phyloP scores from a whole-genome alignment of 176 grass and related monocot genomes.

The Eleusine coracana region DNA sequence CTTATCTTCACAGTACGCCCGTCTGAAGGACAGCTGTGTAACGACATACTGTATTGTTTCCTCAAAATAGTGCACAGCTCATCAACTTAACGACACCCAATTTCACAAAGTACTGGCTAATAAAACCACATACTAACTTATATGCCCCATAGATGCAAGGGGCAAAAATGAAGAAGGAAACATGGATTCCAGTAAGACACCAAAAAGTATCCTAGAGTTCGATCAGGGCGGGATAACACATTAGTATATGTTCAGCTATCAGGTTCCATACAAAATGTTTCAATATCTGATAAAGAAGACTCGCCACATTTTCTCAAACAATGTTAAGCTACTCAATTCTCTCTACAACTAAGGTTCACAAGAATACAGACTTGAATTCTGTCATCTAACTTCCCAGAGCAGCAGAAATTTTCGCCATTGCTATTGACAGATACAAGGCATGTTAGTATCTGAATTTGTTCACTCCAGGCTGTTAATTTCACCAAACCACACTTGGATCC shows the following conservation, averaged over 20 bases:
- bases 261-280: constrained; percentile 36
- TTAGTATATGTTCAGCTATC: not conserved
- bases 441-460: constrained; percentile 44
- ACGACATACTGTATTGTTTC: not conserved
- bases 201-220: not conserved
- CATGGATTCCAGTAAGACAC: not conserved
- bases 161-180: not conserved
- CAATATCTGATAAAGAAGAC: constrained; percentile 11
- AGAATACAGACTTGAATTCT: constrained; percentile 29
- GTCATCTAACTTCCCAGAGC: constrained; percentile 32
- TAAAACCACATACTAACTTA: not conserved
- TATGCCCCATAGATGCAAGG: not conserved
- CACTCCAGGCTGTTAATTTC: constrained; percentile 53
- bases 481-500: constrained; percentile 40
- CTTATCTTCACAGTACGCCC: not conserved
- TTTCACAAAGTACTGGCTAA: not conserved
- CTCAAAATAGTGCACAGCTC: not conserved
- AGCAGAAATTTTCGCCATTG: constrained; percentile 14
- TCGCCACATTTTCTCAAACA: not conserved
- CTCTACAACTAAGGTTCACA: constrained; percentile 42
- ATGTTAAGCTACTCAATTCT: constrained; percentile 20
- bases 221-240: constrained; percentile 4
- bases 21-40: not conserved
- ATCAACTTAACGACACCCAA: not conserved
- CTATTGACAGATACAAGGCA: constrained; percentile 25